These are phyloP conservation scores for Herpetomonas samuelpessoai DNA, from an alignment of 208 protist genomes.

Conservation along the genomic window DNA sequence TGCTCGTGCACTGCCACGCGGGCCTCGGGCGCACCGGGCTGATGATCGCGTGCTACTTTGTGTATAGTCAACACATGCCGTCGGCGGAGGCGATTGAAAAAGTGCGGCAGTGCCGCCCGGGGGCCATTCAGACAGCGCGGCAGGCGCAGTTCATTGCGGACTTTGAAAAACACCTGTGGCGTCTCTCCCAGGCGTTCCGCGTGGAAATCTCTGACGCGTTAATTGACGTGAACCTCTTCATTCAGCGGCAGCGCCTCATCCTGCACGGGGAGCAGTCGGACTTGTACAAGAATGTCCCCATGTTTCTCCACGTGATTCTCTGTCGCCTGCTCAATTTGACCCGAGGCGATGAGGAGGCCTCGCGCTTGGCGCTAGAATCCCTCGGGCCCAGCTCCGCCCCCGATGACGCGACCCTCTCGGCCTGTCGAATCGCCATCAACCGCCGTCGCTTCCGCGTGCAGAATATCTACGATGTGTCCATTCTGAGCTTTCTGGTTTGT, in stretches of 20 bases:
- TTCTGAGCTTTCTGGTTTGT: conserved; percentile 74
- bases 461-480: conserved; percentile 43
- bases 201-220: conserved; percentile 74
- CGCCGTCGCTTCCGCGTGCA: conserved; percentile 60
- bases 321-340: conserved; percentile 74
- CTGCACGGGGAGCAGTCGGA: conserved; percentile 84
- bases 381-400: conserved; percentile 61
- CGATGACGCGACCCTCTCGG: conserved; percentile 34
- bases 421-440: conserved; percentile 76
- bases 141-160: conserved; percentile 83
- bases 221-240: conserved; percentile 71
- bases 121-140: conserved; percentile 82
- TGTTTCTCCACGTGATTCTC: conserved; percentile 70
- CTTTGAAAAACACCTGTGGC: conserved; percentile 87
- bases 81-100: conserved; percentile 70
- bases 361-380: conserved; percentile 45
- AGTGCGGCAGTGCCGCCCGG: conserved; percentile 64
- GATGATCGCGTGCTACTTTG: conserved; percentile 91
- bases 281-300: conserved; percentile 68
- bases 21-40: conserved; percentile 89
- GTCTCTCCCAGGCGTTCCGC: conserved; percentile 75
- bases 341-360: conserved; percentile 25
- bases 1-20: conserved; percentile 92
- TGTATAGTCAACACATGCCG: conserved; percentile 78
- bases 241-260: conserved; percentile 73